A percentile compares a stretch with the other conserved stretches of the same genome.
These are phyloP conservation scores for Striga hermonthica DNA, from an alignment of 305 asterid species.

Conservation along the genomic window DNA sequence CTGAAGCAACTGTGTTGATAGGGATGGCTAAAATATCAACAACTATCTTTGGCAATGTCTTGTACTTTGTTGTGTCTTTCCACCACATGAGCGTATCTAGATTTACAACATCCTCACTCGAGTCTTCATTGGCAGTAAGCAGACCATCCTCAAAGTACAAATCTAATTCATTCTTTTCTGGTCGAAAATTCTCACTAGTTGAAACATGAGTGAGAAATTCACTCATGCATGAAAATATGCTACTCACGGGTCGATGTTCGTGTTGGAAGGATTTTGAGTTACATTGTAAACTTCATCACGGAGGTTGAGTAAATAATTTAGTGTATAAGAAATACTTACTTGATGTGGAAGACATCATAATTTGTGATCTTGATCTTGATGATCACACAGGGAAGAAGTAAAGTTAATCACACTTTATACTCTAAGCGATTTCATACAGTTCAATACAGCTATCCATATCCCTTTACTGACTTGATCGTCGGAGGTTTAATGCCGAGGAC, in stretches of 20 bases:
- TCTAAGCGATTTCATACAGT: no score
- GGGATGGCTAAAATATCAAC: neutral
- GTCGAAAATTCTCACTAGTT: neutral
- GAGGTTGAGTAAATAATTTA: no score
- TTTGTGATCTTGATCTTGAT: no score
- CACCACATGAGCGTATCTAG: constrained; percentile 13
- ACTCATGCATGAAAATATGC: neutral
- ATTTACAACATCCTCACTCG: neutral
- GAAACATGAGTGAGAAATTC: constrained; percentile 6
- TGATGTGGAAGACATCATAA: no score
- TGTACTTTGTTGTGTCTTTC: neutral
- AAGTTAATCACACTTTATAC: no score
- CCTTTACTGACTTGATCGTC: no score
- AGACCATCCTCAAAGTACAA: no score
- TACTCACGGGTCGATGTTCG: neutral
- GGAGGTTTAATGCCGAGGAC: no score
- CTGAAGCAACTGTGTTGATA: neutral
- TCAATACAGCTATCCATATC: no score
- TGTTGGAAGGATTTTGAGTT: neutral
- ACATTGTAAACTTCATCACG: no score
- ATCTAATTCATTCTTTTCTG: neutral
- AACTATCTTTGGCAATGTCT: neutral
- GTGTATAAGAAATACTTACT: no score
- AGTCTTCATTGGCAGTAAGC: neutral
- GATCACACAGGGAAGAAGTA: no score